These are phyloP conservation scores for Annulohypoxylon maeteangense DNA, from an alignment of 495 filamentous ascomycete species.

Conservation along the genomic window DNA sequence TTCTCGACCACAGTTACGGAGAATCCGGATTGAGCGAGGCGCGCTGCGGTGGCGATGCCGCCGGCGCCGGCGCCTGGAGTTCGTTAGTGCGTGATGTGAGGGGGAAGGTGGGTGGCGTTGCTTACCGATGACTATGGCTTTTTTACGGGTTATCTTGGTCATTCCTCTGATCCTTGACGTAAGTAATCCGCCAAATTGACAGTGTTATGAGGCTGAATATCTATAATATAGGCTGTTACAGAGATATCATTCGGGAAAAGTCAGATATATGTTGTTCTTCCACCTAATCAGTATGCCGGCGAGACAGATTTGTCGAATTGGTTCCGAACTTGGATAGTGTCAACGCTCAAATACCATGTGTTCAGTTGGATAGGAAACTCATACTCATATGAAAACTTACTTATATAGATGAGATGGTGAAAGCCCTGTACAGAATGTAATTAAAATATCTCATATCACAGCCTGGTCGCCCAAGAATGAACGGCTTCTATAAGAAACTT, in stretches of 20 bases:
- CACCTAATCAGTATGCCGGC: background rate
- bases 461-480: background rate
- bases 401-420: background rate
- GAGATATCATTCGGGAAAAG: background rate
- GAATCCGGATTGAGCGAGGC: slow-evolving; percentile 72
- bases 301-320: background rate
- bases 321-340: background rate
- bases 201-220: background rate
- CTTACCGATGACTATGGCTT: slow-evolving; percentile 61
- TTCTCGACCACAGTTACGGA: slow-evolving; percentile 75
- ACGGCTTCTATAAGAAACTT: background rate
- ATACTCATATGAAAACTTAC: background rate
- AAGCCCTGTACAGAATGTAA: background rate
- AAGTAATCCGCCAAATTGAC: background rate
- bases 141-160: slow-evolving; percentile 44
- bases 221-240: background rate
- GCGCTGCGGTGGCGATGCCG: slow-evolving; percentile 72
- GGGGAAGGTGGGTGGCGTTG: background rate
- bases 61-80: slow-evolving; percentile 71
- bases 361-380: background rate
- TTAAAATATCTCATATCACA: background rate
- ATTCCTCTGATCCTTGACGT: slow-evolving; percentile 1
- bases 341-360: background rate
- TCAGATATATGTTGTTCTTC: background rate
- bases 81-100: slow-evolving; percentile 5